Evolutionary conservation across 2,329 filamentous ascomycete species (phyloP), one percentile per base, ranked within the genome.

Genomic region (Domatiomyces catenatus): DNA sequence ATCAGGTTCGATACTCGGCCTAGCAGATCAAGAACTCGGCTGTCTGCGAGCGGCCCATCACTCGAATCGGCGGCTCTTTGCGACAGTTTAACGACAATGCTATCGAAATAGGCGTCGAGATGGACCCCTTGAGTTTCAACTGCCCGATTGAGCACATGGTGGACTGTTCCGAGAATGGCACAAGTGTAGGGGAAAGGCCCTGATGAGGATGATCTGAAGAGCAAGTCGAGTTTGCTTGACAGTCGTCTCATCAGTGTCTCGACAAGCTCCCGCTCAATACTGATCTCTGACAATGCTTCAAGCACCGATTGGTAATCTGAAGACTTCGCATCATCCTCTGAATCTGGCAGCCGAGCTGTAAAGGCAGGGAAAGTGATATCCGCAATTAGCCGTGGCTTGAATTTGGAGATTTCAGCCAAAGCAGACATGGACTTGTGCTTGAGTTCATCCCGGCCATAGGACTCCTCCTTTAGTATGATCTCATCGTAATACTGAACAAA

Each of bases 281-380:
- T 79, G 18, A 84, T 73, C 57, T 81, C 77, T 2, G 80, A 79
- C 52, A 84, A 74, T 0, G 72, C 78, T 58, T 83, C 80, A 20
- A 84, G 65, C 0, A 78, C 75, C 4, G 72, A 66, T n/a, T 74
- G 59, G 58, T 81, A 81, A 5, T 64, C 62, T 19, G 39, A 32
- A 5, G 59, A 60, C 8, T 69, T 64, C 2, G 66, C 66, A 17
- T 72, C 70, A n/a, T 67, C 64, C 51, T 75, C 74, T 1, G 66
- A 67, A 53, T 80, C 79, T 1, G 80, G 81, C 2, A 84, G 64
- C 42, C 76, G 74, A 2, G 79, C 78, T 63, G 83, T 73, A 60
- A 84, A 81, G 4, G 76, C 76, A 22, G 80, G 80, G 58, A 84
- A 78, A 0, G 79, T 78, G 51, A 79, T 79, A 46, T 81, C 74